These are phyloP conservation scores for Glebionis coronaria DNA, from an alignment of 129 eudicot species.

Conservation along the genomic window DNA sequence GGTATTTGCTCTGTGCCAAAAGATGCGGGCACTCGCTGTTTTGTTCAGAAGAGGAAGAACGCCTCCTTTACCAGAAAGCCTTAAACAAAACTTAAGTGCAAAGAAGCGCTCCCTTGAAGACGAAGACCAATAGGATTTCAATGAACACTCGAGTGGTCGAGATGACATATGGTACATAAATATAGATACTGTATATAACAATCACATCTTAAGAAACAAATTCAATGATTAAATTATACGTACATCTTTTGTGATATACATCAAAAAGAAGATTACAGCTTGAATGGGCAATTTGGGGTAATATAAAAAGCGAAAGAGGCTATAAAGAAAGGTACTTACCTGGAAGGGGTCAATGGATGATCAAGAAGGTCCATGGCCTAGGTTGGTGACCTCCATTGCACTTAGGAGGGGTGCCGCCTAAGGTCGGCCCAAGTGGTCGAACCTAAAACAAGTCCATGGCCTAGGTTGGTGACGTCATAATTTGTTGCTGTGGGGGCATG, in stretches of 20 bases:
- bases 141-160: slow-evolving; percentile 8
- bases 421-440: slow-evolving; percentile 44
- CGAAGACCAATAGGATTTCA: slow-evolving; percentile 52
- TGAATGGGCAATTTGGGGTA: not conserved
- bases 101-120: no score
- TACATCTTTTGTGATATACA: no score
- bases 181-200: slow-evolving; percentile 22
- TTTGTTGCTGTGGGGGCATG: slow-evolving; percentile 54
- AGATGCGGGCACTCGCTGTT: slow-evolving; percentile 79
- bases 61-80: slow-evolving; percentile 92
- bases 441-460: no score
- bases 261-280: not conserved
- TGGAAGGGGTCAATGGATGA: slow-evolving; percentile 1
- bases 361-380: slow-evolving; percentile 2
- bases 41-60: slow-evolving; percentile 86
- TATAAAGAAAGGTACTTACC: not conserved
- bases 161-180: slow-evolving; percentile 8
- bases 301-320: no score
- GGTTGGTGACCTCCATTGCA: slow-evolving; percentile 33
- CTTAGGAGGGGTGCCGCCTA: slow-evolving; percentile 29
- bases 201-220: not conserved
- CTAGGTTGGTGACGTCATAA: no score
- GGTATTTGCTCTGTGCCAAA: slow-evolving; percentile 36
- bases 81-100: slow-evolving; percentile 23
- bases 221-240: slow-evolving; percentile 11